Percentiles rank a stretch among this genome's conserved stretches.
Conservation (phyloP, 257 asterid genomes). For the Solanum pimpinellifolium region DNA sequence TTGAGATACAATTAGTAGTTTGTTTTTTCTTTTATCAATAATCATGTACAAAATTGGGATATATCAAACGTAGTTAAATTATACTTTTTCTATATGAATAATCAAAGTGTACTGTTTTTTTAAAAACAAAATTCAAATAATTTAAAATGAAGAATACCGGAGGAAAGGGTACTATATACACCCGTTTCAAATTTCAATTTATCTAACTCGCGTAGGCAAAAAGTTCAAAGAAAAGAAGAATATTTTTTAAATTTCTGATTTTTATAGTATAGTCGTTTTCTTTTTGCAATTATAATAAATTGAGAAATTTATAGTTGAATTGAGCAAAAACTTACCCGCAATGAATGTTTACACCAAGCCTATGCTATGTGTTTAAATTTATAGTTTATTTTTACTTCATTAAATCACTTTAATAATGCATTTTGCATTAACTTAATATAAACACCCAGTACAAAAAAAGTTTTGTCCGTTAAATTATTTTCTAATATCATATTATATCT, state of each 20-base stretch:
- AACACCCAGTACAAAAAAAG: too few relatives aligned
- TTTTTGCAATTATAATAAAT: not conserved
- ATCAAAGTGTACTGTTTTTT: not conserved
- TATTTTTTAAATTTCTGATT: not conserved
- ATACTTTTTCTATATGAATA: not conserved
- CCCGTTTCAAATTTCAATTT: not conserved
- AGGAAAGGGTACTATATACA: not conserved
- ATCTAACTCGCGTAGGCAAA: not conserved
- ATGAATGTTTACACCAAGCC: too few relatives aligned
- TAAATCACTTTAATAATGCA: too few relatives aligned
- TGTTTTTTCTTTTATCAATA: not conserved
- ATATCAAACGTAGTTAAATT: not conserved
- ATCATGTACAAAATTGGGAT: not conserved
- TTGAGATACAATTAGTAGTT: not conserved
- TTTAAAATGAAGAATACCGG: not conserved
- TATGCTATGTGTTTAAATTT: too few relatives aligned
- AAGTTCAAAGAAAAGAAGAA: not conserved
- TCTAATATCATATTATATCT: not conserved
- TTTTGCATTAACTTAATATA: too few relatives aligned
- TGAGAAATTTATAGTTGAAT: not conserved
- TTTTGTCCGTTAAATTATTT: too few relatives aligned
- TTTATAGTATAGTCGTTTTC: too few relatives aligned
- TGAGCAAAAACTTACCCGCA: too few relatives aligned
- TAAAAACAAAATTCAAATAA: too few relatives aligned
- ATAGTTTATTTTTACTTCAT: too few relatives aligned